Evolutionary conservation across 2,329 filamentous ascomycete genomes (phyloP), one percentile per base, ranked within the genome.

Genomic region (Raffaelea albimanens): DNA sequence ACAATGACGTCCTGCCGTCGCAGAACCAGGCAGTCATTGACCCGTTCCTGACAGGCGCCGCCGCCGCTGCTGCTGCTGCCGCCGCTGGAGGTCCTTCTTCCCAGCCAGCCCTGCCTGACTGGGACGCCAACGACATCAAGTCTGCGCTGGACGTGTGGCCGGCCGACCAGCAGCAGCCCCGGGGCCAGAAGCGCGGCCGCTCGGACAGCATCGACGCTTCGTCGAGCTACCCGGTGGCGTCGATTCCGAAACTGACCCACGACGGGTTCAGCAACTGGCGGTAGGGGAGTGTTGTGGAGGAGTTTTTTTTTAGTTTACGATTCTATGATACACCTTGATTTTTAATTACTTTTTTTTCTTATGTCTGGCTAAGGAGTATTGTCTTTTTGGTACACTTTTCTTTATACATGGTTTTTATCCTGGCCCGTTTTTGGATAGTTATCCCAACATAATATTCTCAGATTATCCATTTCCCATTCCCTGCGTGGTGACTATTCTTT

Each of bases 181-280:
- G 50, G 16, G 55, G 58, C 11, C 61, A 58, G 51, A 65, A 64
- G 57, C 57, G 63, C 14, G 55, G 57, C 36, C 61, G 62, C 41
- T 55, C 57, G 7, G 62, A 64, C 44, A 62, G 60, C 51, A 48
- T 57, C 2, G 62, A 58, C 13, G 57, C 51, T 9, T 18, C 20
- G n/a, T 52, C 44, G 9, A 51, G 52, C 14, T 57, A 56, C 44
- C 55, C 53, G 5, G 51, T 52, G 41, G 23, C 45, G 16, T 29
- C 50, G 34, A 56, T 54, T 49, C 53, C 47, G 31, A 52, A 52
- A 54, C 51, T 43, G 34, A 54, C 23, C 50, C 50, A 55, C 49
- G 47, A 51, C 40, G 52, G 50, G 10, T 53, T 55, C 47, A 53
- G 47, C 51, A 55, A 41, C 45, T 55, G 53, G 53, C 50, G 52